Evolutionary conservation across 257 asterid genomes (phyloP).

Genomic region (Solanum okadae): DNA sequence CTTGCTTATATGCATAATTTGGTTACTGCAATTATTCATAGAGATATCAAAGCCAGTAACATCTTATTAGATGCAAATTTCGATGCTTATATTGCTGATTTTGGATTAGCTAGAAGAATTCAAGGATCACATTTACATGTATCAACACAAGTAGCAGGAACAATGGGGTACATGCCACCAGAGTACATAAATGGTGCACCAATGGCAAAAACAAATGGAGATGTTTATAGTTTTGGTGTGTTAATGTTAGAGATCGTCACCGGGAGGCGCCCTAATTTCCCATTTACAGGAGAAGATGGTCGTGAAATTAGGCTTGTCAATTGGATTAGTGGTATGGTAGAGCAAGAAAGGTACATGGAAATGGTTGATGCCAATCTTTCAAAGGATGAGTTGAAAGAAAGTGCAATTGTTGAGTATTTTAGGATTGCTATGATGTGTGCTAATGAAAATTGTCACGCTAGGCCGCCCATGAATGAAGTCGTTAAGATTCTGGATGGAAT

Average conservation of each 20-base stretch:
- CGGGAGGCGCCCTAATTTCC: slow-evolving; percentile 65
- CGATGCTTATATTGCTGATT: slow-evolving; percentile 76
- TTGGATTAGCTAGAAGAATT: slow-evolving; percentile 64
- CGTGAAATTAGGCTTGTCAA: slow-evolving; percentile 55
- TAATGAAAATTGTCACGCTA: slow-evolving; percentile 19
- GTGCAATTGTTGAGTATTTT: slow-evolving; percentile 33
- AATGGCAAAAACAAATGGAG: slow-evolving; percentile 50
- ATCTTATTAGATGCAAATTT: slow-evolving; percentile 44
- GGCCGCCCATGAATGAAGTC: slow-evolving; percentile 66
- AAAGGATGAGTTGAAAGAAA: slow-evolving; percentile 23
- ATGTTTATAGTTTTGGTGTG: slow-evolving; percentile 80
- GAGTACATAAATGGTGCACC: slow-evolving; percentile 62
- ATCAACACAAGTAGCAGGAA: slow-evolving; percentile 86
- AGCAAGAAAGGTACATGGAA: slow-evolving; percentile 30
- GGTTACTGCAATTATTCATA: slow-evolving; percentile 49
- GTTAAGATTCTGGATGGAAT: slow-evolving; percentile 33
- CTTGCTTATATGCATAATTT: slow-evolving; percentile 59
- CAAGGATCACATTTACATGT: slow-evolving; percentile 68
- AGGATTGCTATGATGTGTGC: slow-evolving; percentile 47
- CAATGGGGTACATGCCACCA: slow-evolving; percentile 96
- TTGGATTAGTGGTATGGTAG: slow-evolving; percentile 46
- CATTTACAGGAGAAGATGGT: slow-evolving; percentile 51
- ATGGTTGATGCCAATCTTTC: slow-evolving; percentile 49
- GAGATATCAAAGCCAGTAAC: slow-evolving; percentile 74
- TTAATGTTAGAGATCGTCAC: slow-evolving; percentile 56